Evolutionary conservation across 805 yeast genomes (phyloP), one percentile per base, ranked within the genome.

Genomic region (Candida suzukii): DNA sequence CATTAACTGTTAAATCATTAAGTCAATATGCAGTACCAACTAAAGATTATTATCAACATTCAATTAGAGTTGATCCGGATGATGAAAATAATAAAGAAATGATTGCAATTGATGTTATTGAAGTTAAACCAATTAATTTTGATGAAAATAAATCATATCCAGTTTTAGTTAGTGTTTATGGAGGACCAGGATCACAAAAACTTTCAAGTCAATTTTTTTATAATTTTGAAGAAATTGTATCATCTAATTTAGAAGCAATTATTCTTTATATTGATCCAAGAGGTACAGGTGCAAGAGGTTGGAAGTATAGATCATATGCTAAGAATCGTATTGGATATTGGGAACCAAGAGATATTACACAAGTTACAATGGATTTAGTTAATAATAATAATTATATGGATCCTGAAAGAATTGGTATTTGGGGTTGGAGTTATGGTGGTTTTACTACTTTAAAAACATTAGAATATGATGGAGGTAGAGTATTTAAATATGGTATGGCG

Each of bases 401-500:
- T 56, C 60, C 67, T 20, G 65, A 71, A 3, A 73, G 76, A 45
- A 79, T 87, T 12, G 95, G 95, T 0, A 76, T 91, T 41, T 93
- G 97, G 91, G 99, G 99, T 9, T 93, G 99, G 99, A 85, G 95
- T 19, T 93, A 91, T 58, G 99, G 99, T 37, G 99, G 98, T 0
- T 93, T 78, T 57, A 74, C 88, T 71, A 88, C 99, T 0, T 71
- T 93, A 51, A 93, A 90, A 63, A 83, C 95, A 0, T 66, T 93
- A 37, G 98, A 93, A 61, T 70, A 71, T 19, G 98, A 93, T 61
- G 71, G 69, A 2, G 87, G 88, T 16, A 65, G 76, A 29, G 76
- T 79, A 14, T 90, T 93, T 71, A 76, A 76, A 43, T 93, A 80
- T 59, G 98, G 98, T 10, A 79, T 88, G 73, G 82, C 98, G 0